Evolutionary conservation across 768 basidiomycete species (phyloP).

Genomic region (Tulasnella sp.): DNA sequence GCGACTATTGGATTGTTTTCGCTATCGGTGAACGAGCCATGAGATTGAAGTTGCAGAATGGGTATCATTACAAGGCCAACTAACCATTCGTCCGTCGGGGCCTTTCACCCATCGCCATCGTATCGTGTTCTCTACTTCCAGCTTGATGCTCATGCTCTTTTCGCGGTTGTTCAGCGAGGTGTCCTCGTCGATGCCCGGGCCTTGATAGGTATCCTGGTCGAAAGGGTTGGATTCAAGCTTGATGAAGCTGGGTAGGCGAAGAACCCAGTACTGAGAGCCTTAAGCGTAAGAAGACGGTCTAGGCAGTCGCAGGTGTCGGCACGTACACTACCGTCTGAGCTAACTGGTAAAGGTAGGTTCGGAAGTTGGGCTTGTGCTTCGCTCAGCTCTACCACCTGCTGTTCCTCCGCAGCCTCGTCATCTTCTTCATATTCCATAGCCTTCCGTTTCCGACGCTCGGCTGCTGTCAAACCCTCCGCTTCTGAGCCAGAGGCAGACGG

Average conservation of each 20-base stretch:
- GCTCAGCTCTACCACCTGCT: slow-evolving; percentile 45
- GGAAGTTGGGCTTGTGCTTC: slow-evolving; percentile 74
- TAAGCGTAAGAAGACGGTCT: slow-evolving; percentile 2
- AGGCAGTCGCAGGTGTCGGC: slow-evolving; percentile 11
- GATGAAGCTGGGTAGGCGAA: slow-evolving; percentile 90
- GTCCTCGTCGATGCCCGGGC: slow-evolving; percentile 71
- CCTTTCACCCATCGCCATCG: slow-evolving; percentile 93
- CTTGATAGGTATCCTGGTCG: slow-evolving; percentile 76
- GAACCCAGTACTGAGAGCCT: slow-evolving; percentile 70
- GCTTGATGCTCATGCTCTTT: slow-evolving; percentile 75
- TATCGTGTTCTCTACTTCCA: slow-evolving; percentile 88
- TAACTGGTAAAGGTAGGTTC: slow-evolving; percentile 75
- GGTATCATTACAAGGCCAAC: slow-evolving; percentile 31
- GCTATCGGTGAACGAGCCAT: slow-evolving; percentile 36
- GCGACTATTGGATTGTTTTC: slow-evolving; percentile 80
- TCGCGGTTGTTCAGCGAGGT: slow-evolving; percentile 62
- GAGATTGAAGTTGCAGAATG: slow-evolving; percentile 17
- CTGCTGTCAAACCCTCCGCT: slow-evolving; percentile 53
- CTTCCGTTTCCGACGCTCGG: slow-evolving; percentile 50
- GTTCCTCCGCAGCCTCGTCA: slow-evolving; percentile 44
- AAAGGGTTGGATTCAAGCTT: slow-evolving; percentile 85
- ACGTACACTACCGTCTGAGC: slow-evolving; percentile 74
- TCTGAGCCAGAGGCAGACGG: slow-evolving; percentile 17
- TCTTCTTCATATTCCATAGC: slow-evolving; percentile 78
- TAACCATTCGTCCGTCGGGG: slow-evolving; percentile 63